Percentiles rank a stretch among this genome's conserved stretches.
Evolutionary conservation across 2,329 filamentous ascomycete genomes (phyloP).

Genomic region (Talaromyces sp.): DNA sequence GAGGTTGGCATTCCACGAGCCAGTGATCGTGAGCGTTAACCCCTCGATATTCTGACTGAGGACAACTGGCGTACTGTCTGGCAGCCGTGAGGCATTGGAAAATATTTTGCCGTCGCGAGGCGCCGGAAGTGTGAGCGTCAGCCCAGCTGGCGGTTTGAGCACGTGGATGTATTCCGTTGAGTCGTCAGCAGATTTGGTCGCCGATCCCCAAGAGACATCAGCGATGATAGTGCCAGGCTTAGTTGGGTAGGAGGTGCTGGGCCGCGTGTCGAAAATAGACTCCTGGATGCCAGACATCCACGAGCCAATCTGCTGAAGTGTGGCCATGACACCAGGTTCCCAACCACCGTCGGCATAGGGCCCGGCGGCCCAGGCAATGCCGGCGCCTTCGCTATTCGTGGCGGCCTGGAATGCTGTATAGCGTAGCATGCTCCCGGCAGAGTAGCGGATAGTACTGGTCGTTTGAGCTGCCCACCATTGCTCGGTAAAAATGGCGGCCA

Average conservation of each 20-base stretch:
- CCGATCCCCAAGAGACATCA: constrained; percentile 2
- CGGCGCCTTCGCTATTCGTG: background rate
- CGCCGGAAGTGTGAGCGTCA: background rate
- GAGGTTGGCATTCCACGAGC: constrained; percentile 6
- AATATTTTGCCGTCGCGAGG: constrained; percentile 12
- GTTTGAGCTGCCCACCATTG: background rate
- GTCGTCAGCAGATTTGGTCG: constrained; percentile 7
- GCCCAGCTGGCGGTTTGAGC: constrained; percentile 7
- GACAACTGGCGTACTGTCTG: background rate
- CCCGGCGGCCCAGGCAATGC: background rate
- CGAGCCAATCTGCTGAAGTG: constrained; percentile 3
- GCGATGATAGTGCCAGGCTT: constrained; percentile 3
- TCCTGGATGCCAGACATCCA: constrained; percentile 5
- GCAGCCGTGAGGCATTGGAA: background rate
- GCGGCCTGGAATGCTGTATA: constrained; percentile 6
- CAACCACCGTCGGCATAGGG: constrained; percentile 7
- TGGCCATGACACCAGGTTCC: constrained; percentile 8
- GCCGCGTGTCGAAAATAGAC: constrained; percentile 7
- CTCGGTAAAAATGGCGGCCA: background rate
- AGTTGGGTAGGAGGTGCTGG: constrained; percentile 8
- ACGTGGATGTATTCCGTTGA: constrained; percentile 3
- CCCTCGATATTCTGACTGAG: constrained; percentile 7
- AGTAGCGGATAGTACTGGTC: constrained; percentile 1
- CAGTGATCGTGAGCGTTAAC: constrained; percentile 1
- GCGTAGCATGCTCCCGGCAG: constrained; percentile 3